Base-by-base conservation (phyloP, 73 alveolate genomes). In the Uronychia setigera region DNA sequence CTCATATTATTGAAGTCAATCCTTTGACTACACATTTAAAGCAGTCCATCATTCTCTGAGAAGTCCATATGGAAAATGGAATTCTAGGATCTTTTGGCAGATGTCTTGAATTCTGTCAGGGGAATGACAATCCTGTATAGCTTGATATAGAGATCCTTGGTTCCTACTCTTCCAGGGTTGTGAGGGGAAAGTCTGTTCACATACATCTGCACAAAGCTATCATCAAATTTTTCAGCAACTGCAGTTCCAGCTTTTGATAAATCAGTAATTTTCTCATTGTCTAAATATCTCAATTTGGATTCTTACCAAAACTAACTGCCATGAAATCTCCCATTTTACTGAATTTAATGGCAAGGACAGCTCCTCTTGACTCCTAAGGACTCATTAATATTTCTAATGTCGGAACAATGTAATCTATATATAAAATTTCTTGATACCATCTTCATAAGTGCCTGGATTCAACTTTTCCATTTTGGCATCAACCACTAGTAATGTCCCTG, bases 41-140 rank as follows among this genome's bases (percentile, higher is more conserved):
- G 81, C 79, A 92, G 92, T 81, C 60, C 60, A 88, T 95, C 98
- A 84, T 91, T 94, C 33, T 84, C 92, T 19, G 96, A 84, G 88
- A 95, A 95, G 86, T 95, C 98, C 80, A 95, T 78, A 67, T 90
- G 89, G 27, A 97, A 84, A 28, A 95, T 86, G 11, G 98, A 97
- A 29, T 93, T 87, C 75, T 83, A n/a, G n/a, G 76, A 26, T n/a
- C 93, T 34, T 57, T 84, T 58, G 1, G 80, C 88, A 57, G 93
- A 82, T 1, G 93, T 60, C 25, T 85, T 78, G 32, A 31, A 90
- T n/a, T 85, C 88, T 0, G 92, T 87, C 33, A 86, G 78, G 19
- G 96, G 96, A 0, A 86, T 59, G 0, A 60, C 79, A 26, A 91
- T 91, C 58, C 84, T 91, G 31, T 85, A 35, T 33, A 89, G 32